These are phyloP conservation scores for Telfairia occidentalis DNA, from an alignment of 331 rosid genomes.

Conservation along the genomic window DNA sequence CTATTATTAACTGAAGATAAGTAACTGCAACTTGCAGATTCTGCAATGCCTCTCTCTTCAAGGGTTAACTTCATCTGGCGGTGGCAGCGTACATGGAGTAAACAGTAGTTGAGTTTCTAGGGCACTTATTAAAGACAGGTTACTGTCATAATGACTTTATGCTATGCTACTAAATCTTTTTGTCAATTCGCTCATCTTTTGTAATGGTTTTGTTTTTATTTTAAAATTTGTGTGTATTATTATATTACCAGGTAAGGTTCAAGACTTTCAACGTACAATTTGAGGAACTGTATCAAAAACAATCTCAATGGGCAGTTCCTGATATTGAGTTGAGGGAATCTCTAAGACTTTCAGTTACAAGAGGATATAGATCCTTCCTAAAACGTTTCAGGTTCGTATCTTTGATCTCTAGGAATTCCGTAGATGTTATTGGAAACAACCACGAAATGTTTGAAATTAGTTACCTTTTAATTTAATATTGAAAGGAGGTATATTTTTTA, in stretches of 20 bases:
- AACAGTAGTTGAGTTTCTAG: conserved; percentile 89
- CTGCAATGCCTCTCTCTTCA: conserved; percentile 77
- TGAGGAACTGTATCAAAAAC: conserved; percentile 94
- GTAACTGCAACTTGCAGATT: conserved; percentile 39
- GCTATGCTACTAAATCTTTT: too few relatives aligned
- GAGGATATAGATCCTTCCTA: conserved; percentile 83
- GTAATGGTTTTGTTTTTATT: too few relatives aligned
- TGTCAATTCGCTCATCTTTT: too few relatives aligned
- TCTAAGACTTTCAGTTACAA: conserved; percentile 91
- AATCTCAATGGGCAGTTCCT: conserved; percentile 97
- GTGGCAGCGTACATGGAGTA: conserved; percentile 58
- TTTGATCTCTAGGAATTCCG: neutral
- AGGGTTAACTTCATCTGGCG: conserved; percentile 85
- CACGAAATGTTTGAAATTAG: neutral
- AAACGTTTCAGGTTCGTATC: conserved; percentile 76
- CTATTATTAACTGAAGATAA: neutral
- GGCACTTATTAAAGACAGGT: conserved; percentile 83
- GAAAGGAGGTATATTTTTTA: neutral
- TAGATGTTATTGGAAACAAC: neutral
- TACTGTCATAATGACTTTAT: neutral
- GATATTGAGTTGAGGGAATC: conserved; percentile 91
- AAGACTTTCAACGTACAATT: conserved; percentile 71
- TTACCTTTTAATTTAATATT: neutral
- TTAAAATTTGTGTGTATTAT: too few relatives aligned
- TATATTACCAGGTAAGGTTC: conserved; percentile 52